Base-by-base conservation (phyloP, 208 protist genomes). In the Acanthamoeba divionensis region DNA sequence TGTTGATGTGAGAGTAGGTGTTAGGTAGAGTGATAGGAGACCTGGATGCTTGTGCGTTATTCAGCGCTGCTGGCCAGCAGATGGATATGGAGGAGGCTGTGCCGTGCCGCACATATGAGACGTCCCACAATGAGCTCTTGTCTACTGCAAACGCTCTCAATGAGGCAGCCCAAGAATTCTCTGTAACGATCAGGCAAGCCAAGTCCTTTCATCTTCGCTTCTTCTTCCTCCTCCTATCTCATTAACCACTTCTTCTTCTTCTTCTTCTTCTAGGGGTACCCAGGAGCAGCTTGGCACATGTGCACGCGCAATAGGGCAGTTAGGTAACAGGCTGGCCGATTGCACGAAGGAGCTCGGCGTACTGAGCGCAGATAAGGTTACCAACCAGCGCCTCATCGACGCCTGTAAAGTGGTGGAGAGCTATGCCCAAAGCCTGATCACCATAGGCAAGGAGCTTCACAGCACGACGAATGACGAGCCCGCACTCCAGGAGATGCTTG, bases 321-420 rank as follows among this genome's bases (percentile, higher is more conserved):
- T 88, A 44, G 79, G 79, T 0, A 5, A n/a, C 1, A 4, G 13
- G 55, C 60, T 88, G 79, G 79, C 79, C 44, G 57, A 54, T 26
- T n/a, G n/a, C 55, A 60, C 44, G 54, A 88, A 88, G 48, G 79
- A 54, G 18, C 5, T 69, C 13, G 79, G 79, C 12, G 48, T 62
- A 5, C 79, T 88, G 3, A 62, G 55, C 79, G 79, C 57, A 36
- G 79, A 88, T 45, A 88, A 88, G 79, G 18, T 24, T 10, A 38
- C 79, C 38, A 13, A 88, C n/a, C 55, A 60, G 55, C 13, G 31
- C 15, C 79, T 88, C 21, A 69, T 88, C 79, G 79, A 88, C 5
- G 79, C 47, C 13, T 88, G 79, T 31, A 88, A 88, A 62, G 57
- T n/a, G 24, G 60, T 65, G 38, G 18, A 88, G 79, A 31, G 31